These are phyloP conservation scores for Guadua angustifolia DNA, from an alignment of 176 grass and related monocot genomes.

Conservation along the genomic window DNA sequence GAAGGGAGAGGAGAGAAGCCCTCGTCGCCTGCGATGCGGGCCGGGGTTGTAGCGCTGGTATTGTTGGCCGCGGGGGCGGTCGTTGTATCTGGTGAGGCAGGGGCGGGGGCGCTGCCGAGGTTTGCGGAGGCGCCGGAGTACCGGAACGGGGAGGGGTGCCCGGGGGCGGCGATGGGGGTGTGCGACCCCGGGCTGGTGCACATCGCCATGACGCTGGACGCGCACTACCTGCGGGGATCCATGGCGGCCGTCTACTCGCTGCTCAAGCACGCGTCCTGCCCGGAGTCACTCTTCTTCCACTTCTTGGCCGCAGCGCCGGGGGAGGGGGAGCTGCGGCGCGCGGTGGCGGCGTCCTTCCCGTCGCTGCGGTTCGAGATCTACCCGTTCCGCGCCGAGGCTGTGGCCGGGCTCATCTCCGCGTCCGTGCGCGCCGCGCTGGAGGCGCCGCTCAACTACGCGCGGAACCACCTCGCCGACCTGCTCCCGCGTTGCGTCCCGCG, in stretches of 20 bases:
- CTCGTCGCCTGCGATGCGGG: slow-evolving; percentile 10
- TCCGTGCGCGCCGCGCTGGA: slow-evolving; percentile 82
- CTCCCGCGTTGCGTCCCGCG: slow-evolving; percentile 77
- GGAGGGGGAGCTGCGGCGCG: slow-evolving; percentile 35
- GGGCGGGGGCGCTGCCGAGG: slow-evolving; percentile 17
- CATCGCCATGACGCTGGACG: slow-evolving; percentile 95
- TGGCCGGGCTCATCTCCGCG: slow-evolving; percentile 74
- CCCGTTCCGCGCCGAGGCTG: slow-evolving; percentile 53
- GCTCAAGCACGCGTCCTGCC: slow-evolving; percentile 86
- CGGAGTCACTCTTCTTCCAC: slow-evolving; percentile 80
- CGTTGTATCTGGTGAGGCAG: not conserved
- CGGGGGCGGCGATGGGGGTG: slow-evolving; percentile 3
- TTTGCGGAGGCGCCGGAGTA: slow-evolving; percentile 91
- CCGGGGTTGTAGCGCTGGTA: not conserved
- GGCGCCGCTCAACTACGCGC: slow-evolving; percentile 78
- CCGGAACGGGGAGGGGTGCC: slow-evolving; percentile 74
- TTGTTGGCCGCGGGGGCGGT: slow-evolving; percentile 1
- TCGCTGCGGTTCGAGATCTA: slow-evolving; percentile 86
- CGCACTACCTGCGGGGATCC: slow-evolving; percentile 93
- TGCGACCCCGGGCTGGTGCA: slow-evolving; percentile 75
- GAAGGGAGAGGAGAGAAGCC: not conserved
- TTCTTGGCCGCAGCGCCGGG: slow-evolving; percentile 47
- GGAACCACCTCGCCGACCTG: slow-evolving; percentile 81
- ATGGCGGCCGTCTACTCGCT: slow-evolving; percentile 89
- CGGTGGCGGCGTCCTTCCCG: slow-evolving; percentile 70